These are phyloP conservation scores for Aegilops tauschii DNA, from an alignment of 176 grass and related monocot species.

Conservation along the genomic window DNA sequence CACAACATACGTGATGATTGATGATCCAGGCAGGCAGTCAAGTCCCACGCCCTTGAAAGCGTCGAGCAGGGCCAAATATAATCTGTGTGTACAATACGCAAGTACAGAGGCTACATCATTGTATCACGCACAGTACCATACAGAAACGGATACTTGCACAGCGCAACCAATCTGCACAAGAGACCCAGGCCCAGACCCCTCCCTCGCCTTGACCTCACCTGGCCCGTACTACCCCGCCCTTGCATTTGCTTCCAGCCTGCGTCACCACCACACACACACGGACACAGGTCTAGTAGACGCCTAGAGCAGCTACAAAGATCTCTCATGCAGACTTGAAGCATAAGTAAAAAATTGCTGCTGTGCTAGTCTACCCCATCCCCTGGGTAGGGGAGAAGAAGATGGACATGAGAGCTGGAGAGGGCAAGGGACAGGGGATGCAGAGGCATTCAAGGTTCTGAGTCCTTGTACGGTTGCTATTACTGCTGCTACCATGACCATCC, in stretches of 20 bases:
- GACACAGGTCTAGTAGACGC: neutral
- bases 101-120: neutral
- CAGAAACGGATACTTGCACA: neutral
- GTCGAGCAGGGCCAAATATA: too few species aligned
- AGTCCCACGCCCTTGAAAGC: too few species aligned
- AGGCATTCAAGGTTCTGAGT: slow-evolving; percentile 27
- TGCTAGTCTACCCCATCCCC: neutral
- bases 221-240: neutral
- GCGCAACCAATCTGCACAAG: neutral
- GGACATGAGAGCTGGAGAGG: slow-evolving; percentile 23
- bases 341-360: neutral
- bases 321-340: neutral
- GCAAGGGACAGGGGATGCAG: slow-evolving; percentile 13
- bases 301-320: neutral
- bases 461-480: slow-evolving; percentile 16
- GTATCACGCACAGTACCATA: neutral
- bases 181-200: neutral
- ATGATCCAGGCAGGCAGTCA: too few species aligned
- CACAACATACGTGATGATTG: too few species aligned
- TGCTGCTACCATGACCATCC: too few species aligned
- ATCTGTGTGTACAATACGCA: neutral
- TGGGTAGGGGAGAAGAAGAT: neutral
- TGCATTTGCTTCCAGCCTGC: neutral
- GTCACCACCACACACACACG: neutral
- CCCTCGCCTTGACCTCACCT: neutral